Percentiles rank a stretch among this genome's conserved stretches.
Conservation (phyloP, 2,329 filamentous ascomycete species). For the Xylaria sp. region DNA sequence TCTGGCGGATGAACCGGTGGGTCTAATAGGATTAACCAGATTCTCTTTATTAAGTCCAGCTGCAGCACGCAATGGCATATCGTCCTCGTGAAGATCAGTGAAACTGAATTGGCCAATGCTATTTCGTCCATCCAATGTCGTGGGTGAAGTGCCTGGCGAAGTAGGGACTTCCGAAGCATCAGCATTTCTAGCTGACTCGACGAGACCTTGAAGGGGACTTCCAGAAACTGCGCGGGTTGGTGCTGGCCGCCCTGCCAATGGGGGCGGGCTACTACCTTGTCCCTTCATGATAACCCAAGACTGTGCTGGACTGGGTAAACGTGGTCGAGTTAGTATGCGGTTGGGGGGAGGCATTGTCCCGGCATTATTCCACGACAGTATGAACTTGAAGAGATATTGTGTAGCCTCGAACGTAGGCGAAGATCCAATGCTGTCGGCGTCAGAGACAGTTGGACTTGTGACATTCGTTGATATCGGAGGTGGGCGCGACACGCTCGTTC, state of each 20-base stretch:
- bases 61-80: slow-evolving; percentile 28
- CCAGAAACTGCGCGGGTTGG: slow-evolving; percentile 57
- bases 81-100: slow-evolving; percentile 32
- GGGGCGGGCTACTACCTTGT: slow-evolving; percentile 47
- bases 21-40: slow-evolving; percentile 53
- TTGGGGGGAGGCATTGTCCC: slow-evolving; percentile 61
- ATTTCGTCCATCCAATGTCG: slow-evolving; percentile 32
- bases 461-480: slow-evolving; percentile 45
- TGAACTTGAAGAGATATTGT: slow-evolving; percentile 75
- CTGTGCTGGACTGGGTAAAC: slow-evolving; percentile 74
- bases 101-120: slow-evolving; percentile 32
- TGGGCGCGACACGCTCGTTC: slow-evolving; percentile 45
- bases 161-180: slow-evolving; percentile 43
- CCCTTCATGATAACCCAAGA: slow-evolving; percentile 57
- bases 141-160: slow-evolving; percentile 31
- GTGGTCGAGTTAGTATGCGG: slow-evolving; percentile 69
- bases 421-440: slow-evolving; percentile 60
- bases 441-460: slow-evolving; percentile 48
- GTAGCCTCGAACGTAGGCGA: slow-evolving; percentile 60
- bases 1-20: slow-evolving; percentile 51
- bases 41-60: slow-evolving; percentile 39
- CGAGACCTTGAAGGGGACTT: slow-evolving; percentile 50
- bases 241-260: slow-evolving; percentile 47
- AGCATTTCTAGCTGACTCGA: slow-evolving; percentile 59
- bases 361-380: slow-evolving; percentile 66